Evolutionary conservation across 1,284 basidiomycete species (phyloP), one percentile per base, ranked within the genome.

Genomic region (Ustilago loliicola): DNA sequence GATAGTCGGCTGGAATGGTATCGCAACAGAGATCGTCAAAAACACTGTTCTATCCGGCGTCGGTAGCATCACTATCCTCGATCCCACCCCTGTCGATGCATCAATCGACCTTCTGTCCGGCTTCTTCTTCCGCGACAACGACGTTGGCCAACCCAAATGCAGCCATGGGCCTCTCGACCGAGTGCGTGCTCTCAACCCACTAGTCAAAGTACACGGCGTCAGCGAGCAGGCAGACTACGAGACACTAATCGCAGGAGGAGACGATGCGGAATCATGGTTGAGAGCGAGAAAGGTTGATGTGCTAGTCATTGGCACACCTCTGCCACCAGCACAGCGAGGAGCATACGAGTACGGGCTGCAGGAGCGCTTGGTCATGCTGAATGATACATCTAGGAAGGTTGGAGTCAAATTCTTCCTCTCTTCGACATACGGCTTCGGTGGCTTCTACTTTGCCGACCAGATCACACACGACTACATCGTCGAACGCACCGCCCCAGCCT

Each of bases 11-110:
- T 89, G 98, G 58, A 90, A 91, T 51, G 94, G 95, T 3, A 89
- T 94, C 40, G 94, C 96, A 19, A 95, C 95, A n/a, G 97, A 99
- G 87, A 91, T 93, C 27, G 93, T 97, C 87, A 99, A 99, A 88
- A 99, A 99, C 86, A 87, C 90, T 38, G 90, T 91, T 8, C 86
- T 91, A 17, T 89, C 90, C 0, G 90, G 90, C 29, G 88, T 91
- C 32, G 90, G 90, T 3, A 85, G 87, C 32, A 66, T 91, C 73
- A 89, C 89, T 58, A 84, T 91, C n/a, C 86, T 90, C 80, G 90
- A 91, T 72, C 56, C 64, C 0, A 57, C 57, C 0, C 15, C 11
- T 4, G 79, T 86, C 0, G 87, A 88, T 72, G 69, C 48, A 0
- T 36, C 57, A 7, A 92, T 93, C 83, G 96, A 98, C 87, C 90